Evolutionary conservation across 176 grass and related monocot genomes (phyloP).

Genomic region (Eremochloa ophiuroides): DNA sequence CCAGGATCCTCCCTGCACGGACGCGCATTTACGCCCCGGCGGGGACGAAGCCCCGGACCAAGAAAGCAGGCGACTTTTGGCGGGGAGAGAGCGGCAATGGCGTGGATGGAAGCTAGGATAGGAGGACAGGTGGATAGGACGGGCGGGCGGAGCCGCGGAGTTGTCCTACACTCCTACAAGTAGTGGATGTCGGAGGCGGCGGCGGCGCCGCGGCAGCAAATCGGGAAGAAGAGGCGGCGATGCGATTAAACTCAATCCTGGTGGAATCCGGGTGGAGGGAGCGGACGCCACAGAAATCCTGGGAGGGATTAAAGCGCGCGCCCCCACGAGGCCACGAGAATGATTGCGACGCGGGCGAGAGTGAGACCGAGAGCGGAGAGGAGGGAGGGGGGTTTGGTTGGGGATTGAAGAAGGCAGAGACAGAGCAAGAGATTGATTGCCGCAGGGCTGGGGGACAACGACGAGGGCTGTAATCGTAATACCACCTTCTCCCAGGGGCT

Average conservation of each 20-base stretch:
- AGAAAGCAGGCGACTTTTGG: not conserved
- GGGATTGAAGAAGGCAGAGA: not conserved
- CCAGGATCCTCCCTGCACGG: slow-evolving; percentile 16
- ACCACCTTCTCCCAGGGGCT: not conserved
- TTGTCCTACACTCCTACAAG: not conserved
- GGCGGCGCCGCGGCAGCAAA: too few relatives aligned
- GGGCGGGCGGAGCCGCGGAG: not conserved
- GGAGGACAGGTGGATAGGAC: not conserved
- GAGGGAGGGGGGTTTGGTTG: slow-evolving; percentile 7
- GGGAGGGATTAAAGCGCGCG: slow-evolving; percentile 6
- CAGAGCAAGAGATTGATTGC: too few relatives aligned
- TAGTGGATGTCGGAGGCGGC: not conserved
- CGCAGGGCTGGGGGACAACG: not conserved
- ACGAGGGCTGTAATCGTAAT: not conserved
- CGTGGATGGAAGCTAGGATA: slow-evolving; percentile 14
- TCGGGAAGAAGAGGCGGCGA: not conserved
- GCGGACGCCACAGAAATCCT: not conserved
- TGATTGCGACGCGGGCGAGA: slow-evolving; percentile 22
- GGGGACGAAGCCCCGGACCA: not conserved
- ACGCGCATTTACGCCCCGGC: slow-evolving; percentile 40
- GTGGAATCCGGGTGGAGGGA: not conserved
- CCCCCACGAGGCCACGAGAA: not conserved
- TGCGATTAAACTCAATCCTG: not conserved
- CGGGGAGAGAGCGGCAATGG: slow-evolving; percentile 3
- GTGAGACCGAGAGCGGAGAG: not conserved